Evolutionary conservation across 768 basidiomycete genomes (phyloP).

Genomic region (Tylopilus plumbeoviolaceoides): DNA sequence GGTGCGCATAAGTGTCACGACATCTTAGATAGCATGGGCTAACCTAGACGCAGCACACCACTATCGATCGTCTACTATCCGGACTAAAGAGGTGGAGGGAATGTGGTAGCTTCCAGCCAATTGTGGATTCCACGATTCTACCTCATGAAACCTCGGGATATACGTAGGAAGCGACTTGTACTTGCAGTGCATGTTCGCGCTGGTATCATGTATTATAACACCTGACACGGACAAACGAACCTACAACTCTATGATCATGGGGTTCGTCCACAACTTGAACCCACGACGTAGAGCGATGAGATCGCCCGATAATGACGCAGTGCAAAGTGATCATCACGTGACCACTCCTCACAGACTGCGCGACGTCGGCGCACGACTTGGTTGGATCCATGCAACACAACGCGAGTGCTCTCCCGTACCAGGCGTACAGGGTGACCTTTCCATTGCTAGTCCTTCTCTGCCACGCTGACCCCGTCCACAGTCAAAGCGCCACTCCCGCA

Average conservation of each 20-base stretch:
- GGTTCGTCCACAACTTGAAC: no score
- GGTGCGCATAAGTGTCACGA: background rate
- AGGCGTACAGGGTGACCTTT: constrained; percentile 42
- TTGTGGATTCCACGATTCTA: no score
- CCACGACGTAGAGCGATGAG: no score
- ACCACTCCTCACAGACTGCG: background rate
- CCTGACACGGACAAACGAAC: no score
- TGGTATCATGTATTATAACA: no score
- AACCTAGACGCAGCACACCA: background rate
- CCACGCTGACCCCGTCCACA: constrained; percentile 17
- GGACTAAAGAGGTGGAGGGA: no score
- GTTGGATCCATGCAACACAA: constrained; percentile 9
- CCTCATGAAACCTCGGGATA: no score
- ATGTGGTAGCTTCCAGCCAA: no score
- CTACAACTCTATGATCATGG: no score
- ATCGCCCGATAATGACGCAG: no score
- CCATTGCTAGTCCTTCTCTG: background rate
- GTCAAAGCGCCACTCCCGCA: constrained; percentile 48
- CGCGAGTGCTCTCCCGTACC: constrained; percentile 40
- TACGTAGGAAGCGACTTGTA: no score
- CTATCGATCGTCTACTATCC: background rate
- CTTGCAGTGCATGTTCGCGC: no score
- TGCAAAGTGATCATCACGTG: constrained; percentile 14
- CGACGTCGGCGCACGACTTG: background rate
- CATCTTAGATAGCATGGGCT: background rate